Base-by-base conservation (phyloP, 1,284 basidiomycete species). In the Ceraceosorus bombacis region DNA sequence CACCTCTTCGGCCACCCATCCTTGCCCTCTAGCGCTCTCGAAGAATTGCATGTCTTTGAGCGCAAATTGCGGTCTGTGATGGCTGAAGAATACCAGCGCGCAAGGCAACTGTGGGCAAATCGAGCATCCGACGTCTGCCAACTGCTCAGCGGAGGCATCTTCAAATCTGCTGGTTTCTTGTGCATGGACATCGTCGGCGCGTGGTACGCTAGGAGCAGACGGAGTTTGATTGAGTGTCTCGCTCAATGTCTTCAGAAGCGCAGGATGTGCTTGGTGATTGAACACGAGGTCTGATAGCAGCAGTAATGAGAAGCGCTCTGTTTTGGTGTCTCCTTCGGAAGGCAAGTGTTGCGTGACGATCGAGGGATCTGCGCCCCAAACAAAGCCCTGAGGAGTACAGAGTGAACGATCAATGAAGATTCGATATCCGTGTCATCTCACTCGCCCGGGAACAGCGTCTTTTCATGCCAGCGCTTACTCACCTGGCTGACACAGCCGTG, bases 271-370 rank as follows among this genome's bases (percentile, higher is more conserved):
- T 13, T 78, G 78, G 58, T 80, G 79, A 61, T 80, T 93, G 79
- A 93, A 93, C 38, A 94, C 84, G 41, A 97, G 83, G 79, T 97
- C 94, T 0, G 89, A 93, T 55, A 97, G 82, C 59, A 97, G 86
- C 63, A 97, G 83, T 10, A 94, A 73, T 71, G 95, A 86, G 69
- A 88, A 96, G 65, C 60, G 59, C 5, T n/a, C n/a, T n/a, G n/a
- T n/a, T n/a, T n/a, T n/a, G n/a, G n/a, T n/a, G n/a, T n/a, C n/a
- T n/a, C n/a, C n/a, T n/a, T n/a, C n/a, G n/a, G n/a, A n/a, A n/a
- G n/a, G n/a, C n/a, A 84, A 72, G 6, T 78, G 65, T 0, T 78
- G 77, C 0, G 87, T 73, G 17, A 96, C 79, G 0, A 81, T 75
- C 1, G 81, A 67, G 0, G 86, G 81, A 2, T 85, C 78, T n/a